These are phyloP conservation scores for Dioscorea cayenensis DNA, from an alignment of 116 monocot species.

Conservation along the genomic window DNA sequence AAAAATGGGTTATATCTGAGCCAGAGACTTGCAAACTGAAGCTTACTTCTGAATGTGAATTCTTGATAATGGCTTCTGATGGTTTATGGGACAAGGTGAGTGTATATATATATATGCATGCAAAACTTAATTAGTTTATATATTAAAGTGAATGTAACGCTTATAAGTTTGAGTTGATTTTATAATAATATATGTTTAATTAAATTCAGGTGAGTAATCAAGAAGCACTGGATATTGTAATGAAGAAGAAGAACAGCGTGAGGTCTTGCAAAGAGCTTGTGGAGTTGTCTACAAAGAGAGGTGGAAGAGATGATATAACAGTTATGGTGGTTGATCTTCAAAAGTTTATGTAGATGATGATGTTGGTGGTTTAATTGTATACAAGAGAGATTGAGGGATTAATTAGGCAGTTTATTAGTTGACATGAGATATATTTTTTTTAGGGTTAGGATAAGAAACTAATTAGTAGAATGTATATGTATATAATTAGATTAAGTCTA, in stretches of 20 bases:
- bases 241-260: constrained; percentile 1
- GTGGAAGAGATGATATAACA: constrained; percentile 37
- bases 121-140: too few species aligned
- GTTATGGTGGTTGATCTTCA: constrained; percentile 39
- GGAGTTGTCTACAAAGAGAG: constrained; percentile 21
- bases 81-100: constrained; percentile 53
- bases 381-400: not conserved
- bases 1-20: constrained; percentile 52
- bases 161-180: not conserved
- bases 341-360: constrained; percentile 7
- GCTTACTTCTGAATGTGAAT: constrained; percentile 25
- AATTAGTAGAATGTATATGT: too few species aligned
- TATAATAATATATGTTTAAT: not conserved
- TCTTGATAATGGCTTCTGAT: constrained; percentile 47
- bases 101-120: not conserved
- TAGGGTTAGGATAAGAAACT: too few species aligned
- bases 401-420: too few species aligned
- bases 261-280: constrained; percentile 28
- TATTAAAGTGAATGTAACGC: not conserved
- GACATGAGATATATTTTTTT: too few species aligned
- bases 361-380: not conserved
- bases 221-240: constrained; percentile 27
- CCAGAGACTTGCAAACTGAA: constrained; percentile 29
- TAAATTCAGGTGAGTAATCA: constrained; percentile 23
- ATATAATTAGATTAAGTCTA: too few species aligned